Base-by-base conservation (phyloP, 495 filamentous ascomycete species). In the Penicillium antarcticum region DNA sequence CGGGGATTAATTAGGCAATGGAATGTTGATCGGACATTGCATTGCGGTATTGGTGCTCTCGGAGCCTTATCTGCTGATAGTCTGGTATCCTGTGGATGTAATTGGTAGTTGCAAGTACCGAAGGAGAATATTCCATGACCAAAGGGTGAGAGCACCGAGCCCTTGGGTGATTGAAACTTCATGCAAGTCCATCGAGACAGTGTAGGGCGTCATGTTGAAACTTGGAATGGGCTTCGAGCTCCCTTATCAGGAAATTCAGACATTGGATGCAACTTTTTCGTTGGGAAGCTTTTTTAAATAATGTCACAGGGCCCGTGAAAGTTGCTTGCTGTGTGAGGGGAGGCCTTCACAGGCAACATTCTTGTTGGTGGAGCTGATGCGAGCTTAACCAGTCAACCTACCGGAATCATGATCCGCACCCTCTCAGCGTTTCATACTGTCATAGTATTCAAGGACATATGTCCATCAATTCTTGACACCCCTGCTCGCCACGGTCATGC, bases 1-100 rank as follows among this genome's bases (percentile, higher is more conserved):
- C 19, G 9, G 14, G 35, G 29, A 31, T 42, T 19, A 21, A 41
- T 26, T 9, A 7, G 44, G 50, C 8, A 57, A 37, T 53, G 55
- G 55, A 57, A 57, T 57, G 55, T 50, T 50, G 45, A 57, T 53
- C 50, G 21, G 33, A 9, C 34, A 49, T 4, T 48, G 34, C 45
- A 48, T 29, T 31, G 16, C 45, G 42, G 32, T 16, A 31, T 45
- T 18, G 24, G 46, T 46, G n/a, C 13, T 34, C 17, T 37, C 14
- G 18, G 31, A 48, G 24, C 21, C 23, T 43, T 35, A 16, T 16
- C 19, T 41, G 18, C 37, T 33, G 32, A 31, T 35, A 43, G 31
- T 16, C 16, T 31, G 33, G 34, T 18, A 18, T 32, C 35, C 12
- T 9, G 7, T 14, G 5, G 42, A 33, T 34, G 13, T 39, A 23